Evolutionary conservation across 768 basidiomycete species (phyloP).

Genomic region (Auricularia heimuer): DNA sequence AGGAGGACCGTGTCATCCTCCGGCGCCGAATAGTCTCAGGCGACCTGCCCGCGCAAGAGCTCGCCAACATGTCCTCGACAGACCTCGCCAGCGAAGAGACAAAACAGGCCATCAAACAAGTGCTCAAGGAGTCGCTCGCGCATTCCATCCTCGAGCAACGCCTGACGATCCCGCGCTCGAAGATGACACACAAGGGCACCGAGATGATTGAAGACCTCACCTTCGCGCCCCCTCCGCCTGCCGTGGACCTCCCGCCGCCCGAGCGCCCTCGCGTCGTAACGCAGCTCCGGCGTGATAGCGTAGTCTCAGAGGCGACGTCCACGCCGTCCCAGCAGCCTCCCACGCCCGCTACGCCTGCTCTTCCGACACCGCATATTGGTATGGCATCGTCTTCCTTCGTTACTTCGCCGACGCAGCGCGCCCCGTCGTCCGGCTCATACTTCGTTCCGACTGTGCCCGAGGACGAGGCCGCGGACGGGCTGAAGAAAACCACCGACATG

Average conservation of each 20-base stretch:
- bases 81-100: slow-evolving; percentile 84
- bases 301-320: background rate
- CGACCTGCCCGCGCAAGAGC: slow-evolving; percentile 55
- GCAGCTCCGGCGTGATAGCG: background rate
- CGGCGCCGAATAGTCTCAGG: slow-evolving; percentile 68
- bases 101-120: slow-evolving; percentile 70
- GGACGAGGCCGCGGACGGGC: background rate
- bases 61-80: slow-evolving; percentile 79
- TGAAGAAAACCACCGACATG: background rate
- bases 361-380: background rate
- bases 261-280: background rate
- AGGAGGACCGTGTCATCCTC: slow-evolving; percentile 67
- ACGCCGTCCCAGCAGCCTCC: background rate
- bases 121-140: slow-evolving; percentile 73
- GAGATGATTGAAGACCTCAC: slow-evolving; percentile 75
- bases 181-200: slow-evolving; percentile 88
- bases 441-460: background rate
- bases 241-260: background rate
- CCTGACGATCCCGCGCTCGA: slow-evolving; percentile 53
- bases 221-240: background rate
- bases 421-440: background rate
- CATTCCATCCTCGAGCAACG: slow-evolving; percentile 72
- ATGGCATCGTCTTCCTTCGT: background rate
- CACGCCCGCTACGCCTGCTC: background rate
- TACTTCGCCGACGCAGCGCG: background rate